phyloP scores from a whole-genome alignment of 208 protist species.

The Endotrypanum monterogeii region DNA sequence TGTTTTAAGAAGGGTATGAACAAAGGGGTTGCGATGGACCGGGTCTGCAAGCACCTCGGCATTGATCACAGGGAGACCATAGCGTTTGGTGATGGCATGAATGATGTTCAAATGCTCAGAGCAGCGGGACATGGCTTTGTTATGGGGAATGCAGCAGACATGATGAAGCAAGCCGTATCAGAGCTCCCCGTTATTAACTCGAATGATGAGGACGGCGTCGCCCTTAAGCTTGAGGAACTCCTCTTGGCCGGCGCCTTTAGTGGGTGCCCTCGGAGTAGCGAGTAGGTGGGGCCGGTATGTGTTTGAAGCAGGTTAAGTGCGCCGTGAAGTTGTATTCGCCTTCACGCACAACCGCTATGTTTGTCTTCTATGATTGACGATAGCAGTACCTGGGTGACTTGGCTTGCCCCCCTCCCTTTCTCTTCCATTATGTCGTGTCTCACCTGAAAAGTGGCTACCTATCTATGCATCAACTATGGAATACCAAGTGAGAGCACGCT shows the following conservation, averaged over 20 bases:
- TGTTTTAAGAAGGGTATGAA: constrained; percentile 30
- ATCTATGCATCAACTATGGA: too few species aligned
- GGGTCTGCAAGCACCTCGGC: constrained; percentile 41
- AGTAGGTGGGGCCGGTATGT: too few species aligned
- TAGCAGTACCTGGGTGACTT: too few species aligned
- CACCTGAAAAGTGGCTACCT: too few species aligned
- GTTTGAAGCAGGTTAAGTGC: background rate
- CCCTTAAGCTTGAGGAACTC: constrained; percentile 50
- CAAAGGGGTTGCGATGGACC: constrained; percentile 54
- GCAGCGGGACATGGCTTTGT: constrained; percentile 51
- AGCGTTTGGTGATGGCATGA: constrained; percentile 83
- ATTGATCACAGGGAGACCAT: constrained; percentile 32
- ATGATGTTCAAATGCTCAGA: constrained; percentile 60
- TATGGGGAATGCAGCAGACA: constrained; percentile 55
- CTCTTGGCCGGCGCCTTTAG: constrained; percentile 25
- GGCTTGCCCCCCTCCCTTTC: too few species aligned
- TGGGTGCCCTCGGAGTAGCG: background rate
- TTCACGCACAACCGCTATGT: background rate
- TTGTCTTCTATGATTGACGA: too few species aligned
- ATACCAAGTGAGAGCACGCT: too few species aligned
- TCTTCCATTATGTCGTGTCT: too few species aligned
- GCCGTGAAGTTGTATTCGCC: background rate
- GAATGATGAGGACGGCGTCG: constrained; percentile 65
- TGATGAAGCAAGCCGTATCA: constrained; percentile 41
- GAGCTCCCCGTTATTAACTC: constrained; percentile 48